Conservation (phyloP, 2,329 filamentous ascomycete species). For the Geosmithia morbida region DNA sequence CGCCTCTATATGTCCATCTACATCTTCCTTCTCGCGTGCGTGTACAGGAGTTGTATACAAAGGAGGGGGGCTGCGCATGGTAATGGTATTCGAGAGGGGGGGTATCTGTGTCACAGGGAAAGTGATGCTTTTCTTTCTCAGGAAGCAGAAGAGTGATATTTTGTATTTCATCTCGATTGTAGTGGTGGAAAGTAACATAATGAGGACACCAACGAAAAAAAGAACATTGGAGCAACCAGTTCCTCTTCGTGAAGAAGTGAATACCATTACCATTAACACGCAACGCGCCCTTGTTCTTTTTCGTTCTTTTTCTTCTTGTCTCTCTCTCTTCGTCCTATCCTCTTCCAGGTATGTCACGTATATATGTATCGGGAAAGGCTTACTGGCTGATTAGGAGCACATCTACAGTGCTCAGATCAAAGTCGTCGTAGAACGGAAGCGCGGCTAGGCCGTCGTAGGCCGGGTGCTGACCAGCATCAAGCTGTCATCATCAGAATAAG, state of each 20-base stretch:
- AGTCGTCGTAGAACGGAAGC: slow-evolving; percentile 95
- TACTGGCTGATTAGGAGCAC: slow-evolving; percentile 98
- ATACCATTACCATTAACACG: slow-evolving; percentile 3
- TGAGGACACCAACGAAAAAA: neutral
- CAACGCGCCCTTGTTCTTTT: slow-evolving; percentile 1
- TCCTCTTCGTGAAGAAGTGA: slow-evolving; percentile 9
- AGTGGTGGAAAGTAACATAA: slow-evolving; percentile 3
- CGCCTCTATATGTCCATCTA: no score
- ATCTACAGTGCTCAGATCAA: slow-evolving; percentile 93
- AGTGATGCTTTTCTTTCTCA: neutral
- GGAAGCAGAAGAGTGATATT: slow-evolving; percentile 9
- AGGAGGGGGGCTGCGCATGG: neutral
- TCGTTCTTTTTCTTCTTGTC: neutral
- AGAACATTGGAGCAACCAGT: slow-evolving; percentile 5
- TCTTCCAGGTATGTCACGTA: neutral
- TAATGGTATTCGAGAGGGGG: neutral
- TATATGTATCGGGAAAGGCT: slow-evolving; percentile 24
- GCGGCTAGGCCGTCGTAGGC: slow-evolving; percentile 89
- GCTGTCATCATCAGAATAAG: slow-evolving; percentile 31
- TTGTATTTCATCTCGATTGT: slow-evolving; percentile 21
- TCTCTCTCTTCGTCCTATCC: no score
- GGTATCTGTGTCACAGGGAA: slow-evolving; percentile 2
- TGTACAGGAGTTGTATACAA: neutral
- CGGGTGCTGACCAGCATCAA: slow-evolving; percentile 94
- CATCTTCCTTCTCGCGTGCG: neutral